These are phyloP conservation scores for Coemansia sp. DNA, from an alignment of 192 early-diverging fungal genomes.

Conservation along the genomic window DNA sequence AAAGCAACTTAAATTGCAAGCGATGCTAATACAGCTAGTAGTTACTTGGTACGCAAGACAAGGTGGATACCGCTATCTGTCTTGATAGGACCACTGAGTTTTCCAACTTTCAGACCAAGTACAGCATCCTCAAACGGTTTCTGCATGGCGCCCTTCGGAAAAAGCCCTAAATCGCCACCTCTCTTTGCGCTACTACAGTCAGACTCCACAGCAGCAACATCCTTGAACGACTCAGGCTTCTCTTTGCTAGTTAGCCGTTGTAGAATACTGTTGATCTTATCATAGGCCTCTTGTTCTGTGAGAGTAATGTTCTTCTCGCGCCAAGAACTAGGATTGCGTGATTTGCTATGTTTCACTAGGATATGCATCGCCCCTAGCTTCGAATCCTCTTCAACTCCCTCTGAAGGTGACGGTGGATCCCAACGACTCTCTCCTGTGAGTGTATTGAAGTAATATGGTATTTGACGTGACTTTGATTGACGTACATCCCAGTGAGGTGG, in stretches of 20 bases:
- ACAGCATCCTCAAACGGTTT: conserved; percentile 86
- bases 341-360: conserved; percentile 85
- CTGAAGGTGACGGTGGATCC: conserved; percentile 59
- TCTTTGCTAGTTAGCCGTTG: conserved; percentile 22
- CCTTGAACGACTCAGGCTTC: conserved; percentile 61
- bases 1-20: not conserved
- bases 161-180: conserved; percentile 85
- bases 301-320: conserved; percentile 85
- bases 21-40: not conserved
- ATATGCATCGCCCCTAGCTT: conserved; percentile 72
- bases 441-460: conserved; percentile 80
- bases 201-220: conserved; percentile 74
- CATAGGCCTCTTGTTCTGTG: conserved; percentile 84
- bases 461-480: conserved; percentile 62
- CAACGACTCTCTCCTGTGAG: conserved; percentile 70
- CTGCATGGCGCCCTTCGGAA: conserved; percentile 91
- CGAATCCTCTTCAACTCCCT: not conserved
- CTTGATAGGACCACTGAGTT: conserved; percentile 78
- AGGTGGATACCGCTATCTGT: conserved; percentile 93
- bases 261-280: conserved; percentile 66
- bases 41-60: conserved; percentile 84
- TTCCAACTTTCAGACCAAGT: conserved; percentile 78
- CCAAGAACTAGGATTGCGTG: conserved; percentile 88
- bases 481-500: conserved; percentile 71
- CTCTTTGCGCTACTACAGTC: conserved; percentile 92